Conservation (phyloP, 352 stramenopile species). For the Globisporangium recalcitrans region DNA sequence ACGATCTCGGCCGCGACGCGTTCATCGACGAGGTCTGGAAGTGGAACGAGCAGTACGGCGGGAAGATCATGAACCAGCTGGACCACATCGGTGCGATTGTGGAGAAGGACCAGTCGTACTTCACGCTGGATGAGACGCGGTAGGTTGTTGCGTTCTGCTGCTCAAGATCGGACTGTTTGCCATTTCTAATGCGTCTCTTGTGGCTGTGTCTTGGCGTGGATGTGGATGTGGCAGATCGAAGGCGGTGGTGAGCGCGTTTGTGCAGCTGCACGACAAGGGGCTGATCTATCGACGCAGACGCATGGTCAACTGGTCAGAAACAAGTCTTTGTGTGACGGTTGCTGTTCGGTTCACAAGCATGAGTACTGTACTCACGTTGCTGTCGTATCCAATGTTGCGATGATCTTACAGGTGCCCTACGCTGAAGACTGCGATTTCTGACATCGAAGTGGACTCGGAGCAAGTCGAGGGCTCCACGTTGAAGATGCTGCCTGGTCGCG, state of each 20-base stretch:
- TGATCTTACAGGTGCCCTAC: slow-evolving; percentile 57
- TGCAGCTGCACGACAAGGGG: slow-evolving; percentile 94
- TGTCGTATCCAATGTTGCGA: neutral
- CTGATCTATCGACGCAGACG: slow-evolving; percentile 95
- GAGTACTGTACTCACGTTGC: neutral
- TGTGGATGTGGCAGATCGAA: slow-evolving; percentile 27
- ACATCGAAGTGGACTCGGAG: slow-evolving; percentile 98
- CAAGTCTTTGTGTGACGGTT: neutral
- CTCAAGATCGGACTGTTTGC: neutral
- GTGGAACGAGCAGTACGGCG: slow-evolving; percentile 98
- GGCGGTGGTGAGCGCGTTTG: slow-evolving; percentile 63
- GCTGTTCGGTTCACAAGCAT: neutral
- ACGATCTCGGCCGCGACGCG: slow-evolving; percentile 95
- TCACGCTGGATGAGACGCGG: slow-evolving; percentile 97
- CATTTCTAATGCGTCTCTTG: neutral
- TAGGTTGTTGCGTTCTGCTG: slow-evolving; percentile 46
- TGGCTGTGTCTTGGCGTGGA: neutral
- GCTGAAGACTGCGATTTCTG: slow-evolving; percentile 93
- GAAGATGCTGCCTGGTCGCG: slow-evolving; percentile 67
- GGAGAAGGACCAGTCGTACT: slow-evolving; percentile 96
- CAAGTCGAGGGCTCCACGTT: slow-evolving; percentile 90
- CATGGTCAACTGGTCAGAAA: slow-evolving; percentile 98
- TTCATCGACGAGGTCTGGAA: slow-evolving; percentile 97
- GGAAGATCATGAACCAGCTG: slow-evolving; percentile 95
- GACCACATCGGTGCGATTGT: slow-evolving; percentile 91